Base-by-base conservation (phyloP, 257 asterid species). In the Knoxia roxburghii region DNA sequence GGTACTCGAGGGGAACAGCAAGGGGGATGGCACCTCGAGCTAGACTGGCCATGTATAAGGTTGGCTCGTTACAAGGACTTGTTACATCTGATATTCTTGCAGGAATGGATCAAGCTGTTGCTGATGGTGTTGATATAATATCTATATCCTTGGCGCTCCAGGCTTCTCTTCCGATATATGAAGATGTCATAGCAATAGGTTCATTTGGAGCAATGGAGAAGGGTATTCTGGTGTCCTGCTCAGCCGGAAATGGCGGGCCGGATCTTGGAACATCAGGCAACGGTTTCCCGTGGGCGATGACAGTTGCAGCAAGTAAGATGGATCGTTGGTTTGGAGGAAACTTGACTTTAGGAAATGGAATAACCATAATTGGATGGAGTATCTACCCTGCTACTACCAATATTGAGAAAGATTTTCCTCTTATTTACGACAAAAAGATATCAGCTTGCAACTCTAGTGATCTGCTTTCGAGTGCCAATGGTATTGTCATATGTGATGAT, bases 11-110 rank as follows among this genome's bases (percentile, higher is more conserved):
- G 6, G 77, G 77, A 17, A 72, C 56, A 35, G 77, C 77, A 0
- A 65, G 71, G 24, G 77, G 77, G 15, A 55, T 72, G 0, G 72
- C 72, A 4, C 77, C 72, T 20, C 67, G 72, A 18, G 77, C 72
- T 18, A 27, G 63, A 6, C 2, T 72, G 14, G 67, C 68, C 2
- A 60, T 66, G 67, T 72, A 72, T 48, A 72, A 72, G 48, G 72
- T 35, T 35, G 30, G 37, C 0, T 72, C 48, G 10, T 12, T 9
- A 41, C 9, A 26, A 17, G 46, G 68, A 10, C 0, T 9, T 4
- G 33, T 21, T 23, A 4, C 10, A 5, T 72, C 72, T 12, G 77
- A 72, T 48, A 8, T 72, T 14, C 15, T 72, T 10, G 77, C 68
- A 0, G 68, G 63, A 5, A 56, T 66, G 30, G 77, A 72, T 41